Evolutionary conservation across 208 protist species (phyloP).

Genomic region (Trypanosoma conorhini): DNA sequence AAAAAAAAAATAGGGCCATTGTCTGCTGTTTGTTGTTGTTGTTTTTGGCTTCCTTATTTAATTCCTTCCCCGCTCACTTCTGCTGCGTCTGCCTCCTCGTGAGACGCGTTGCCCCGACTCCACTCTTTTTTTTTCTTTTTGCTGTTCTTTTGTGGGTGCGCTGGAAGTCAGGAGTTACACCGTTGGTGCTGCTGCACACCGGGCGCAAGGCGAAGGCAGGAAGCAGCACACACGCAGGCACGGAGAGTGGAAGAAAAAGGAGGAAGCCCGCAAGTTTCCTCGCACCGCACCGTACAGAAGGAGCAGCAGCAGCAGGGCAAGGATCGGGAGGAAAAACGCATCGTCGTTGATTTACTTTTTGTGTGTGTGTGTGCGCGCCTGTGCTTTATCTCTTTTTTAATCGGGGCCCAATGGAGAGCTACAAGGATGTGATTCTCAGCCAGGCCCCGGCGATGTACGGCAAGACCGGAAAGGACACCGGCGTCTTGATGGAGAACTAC

Average conservation of each 20-base stretch:
- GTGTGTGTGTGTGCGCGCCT: constrained; percentile 1
- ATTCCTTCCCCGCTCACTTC: neutral
- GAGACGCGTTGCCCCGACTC: too few species aligned
- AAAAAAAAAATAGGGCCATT: too few species aligned
- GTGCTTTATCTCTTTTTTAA: neutral
- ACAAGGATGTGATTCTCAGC: constrained; percentile 91
- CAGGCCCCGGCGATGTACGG: constrained; percentile 81
- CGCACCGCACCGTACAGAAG: too few species aligned
- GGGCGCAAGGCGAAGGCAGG: neutral
- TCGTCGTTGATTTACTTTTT: too few species aligned
- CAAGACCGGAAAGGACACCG: constrained; percentile 33
- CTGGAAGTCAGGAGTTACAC: too few species aligned
- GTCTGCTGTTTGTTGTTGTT: constrained; percentile 14
- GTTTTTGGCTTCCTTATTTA: too few species aligned
- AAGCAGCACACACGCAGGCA: constrained; percentile 4
- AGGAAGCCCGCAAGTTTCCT: too few species aligned
- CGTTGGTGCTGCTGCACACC: too few species aligned
- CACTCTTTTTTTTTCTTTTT: neutral
- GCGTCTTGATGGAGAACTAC: constrained; percentile 87
- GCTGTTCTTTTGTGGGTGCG: neutral
- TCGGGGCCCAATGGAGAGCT: constrained; percentile 61
- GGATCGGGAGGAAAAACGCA: too few species aligned
- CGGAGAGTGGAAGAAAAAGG: neutral
- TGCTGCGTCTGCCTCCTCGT: neutral
- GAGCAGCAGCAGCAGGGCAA: too few species aligned